phyloP scores from a whole-genome alignment of 1,284 basidiomycete genomes.

The Leccinum solheimii region DNA sequence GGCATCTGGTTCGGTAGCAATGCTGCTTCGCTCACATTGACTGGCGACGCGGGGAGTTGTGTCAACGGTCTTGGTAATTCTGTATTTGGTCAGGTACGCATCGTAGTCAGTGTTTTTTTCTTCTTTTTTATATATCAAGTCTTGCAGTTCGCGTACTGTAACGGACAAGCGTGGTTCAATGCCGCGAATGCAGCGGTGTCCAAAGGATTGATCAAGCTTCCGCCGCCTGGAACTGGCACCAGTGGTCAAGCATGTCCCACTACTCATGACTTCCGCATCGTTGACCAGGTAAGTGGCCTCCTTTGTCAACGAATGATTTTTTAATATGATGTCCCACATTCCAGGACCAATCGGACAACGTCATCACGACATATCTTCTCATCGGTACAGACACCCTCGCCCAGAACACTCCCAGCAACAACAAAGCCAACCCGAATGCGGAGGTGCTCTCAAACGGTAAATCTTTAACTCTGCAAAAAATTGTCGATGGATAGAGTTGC shows the following conservation, averaged over 20 bases:
- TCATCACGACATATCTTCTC: slow-evolving; percentile 30
- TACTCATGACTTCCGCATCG: slow-evolving; percentile 30
- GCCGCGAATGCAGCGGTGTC: slow-evolving; percentile 23
- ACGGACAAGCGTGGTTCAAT: slow-evolving; percentile 25
- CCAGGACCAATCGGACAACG: slow-evolving; percentile 32
- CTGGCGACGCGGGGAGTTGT: slow-evolving; percentile 22
- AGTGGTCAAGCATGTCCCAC: slow-evolving; percentile 26
- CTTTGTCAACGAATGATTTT: background rate
- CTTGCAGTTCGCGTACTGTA: slow-evolving; percentile 26
- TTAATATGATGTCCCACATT: background rate
- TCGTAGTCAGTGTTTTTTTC: background rate
- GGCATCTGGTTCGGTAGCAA: slow-evolving; percentile 33
- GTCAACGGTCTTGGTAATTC: slow-evolving; percentile 26
- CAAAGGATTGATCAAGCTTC: slow-evolving; percentile 19
- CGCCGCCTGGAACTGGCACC: slow-evolving; percentile 21
- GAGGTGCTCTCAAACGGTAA: slow-evolving; percentile 27
- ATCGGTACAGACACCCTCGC: slow-evolving; percentile 25
- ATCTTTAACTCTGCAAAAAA: background rate
- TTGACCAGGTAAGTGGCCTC: slow-evolving; percentile 20
- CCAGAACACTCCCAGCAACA: slow-evolving; percentile 28
- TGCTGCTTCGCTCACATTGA: slow-evolving; percentile 23
- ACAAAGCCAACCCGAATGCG: slow-evolving; percentile 26
- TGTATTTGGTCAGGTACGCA: slow-evolving; percentile 25
- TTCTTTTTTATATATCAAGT: background rate
- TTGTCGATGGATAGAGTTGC: background rate